These are phyloP conservation scores for Senecio squalidus DNA, from an alignment of 140 eudicot species.

Conservation along the genomic window DNA sequence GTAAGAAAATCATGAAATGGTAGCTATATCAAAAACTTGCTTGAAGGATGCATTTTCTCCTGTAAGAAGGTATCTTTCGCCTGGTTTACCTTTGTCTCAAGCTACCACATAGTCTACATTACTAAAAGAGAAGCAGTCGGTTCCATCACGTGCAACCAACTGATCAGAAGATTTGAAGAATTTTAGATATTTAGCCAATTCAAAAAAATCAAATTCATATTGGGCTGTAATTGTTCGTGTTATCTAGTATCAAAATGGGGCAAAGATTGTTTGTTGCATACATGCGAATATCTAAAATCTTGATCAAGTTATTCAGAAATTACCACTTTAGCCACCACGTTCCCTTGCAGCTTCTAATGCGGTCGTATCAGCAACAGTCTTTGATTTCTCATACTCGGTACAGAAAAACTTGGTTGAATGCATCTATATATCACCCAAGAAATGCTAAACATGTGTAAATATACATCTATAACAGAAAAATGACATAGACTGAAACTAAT, in stretches of 20 bases:
- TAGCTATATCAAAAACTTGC: slow-evolving; percentile 75
- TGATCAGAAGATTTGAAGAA: slow-evolving; percentile 17
- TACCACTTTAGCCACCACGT: slow-evolving; percentile 66
- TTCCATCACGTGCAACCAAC: slow-evolving; percentile 74
- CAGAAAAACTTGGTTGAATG: slow-evolving; percentile 66
- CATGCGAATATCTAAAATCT: background rate
- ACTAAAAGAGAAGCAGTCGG: slow-evolving; percentile 61
- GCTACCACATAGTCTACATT: slow-evolving; percentile 90
- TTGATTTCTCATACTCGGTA: slow-evolving; percentile 85
- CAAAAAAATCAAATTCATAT: background rate
- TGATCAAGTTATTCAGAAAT: background rate
- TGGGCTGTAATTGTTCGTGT: no score
- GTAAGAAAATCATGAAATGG: slow-evolving; percentile 41
- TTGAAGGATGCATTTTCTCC: slow-evolving; percentile 89
- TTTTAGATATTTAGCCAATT: background rate
- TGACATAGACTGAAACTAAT: no score
- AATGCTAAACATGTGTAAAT: background rate
- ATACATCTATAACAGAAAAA: no score
- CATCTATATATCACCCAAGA: no score
- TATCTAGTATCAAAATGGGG: no score
- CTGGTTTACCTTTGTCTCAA: slow-evolving; percentile 76
- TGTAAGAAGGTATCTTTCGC: slow-evolving; percentile 91
- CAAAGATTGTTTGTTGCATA: background rate
- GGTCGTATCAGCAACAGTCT: slow-evolving; percentile 66
- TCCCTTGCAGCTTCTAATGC: slow-evolving; percentile 79